phyloP scores from a whole-genome alignment of 306 rosid species.

The Prunus padus region DNA sequence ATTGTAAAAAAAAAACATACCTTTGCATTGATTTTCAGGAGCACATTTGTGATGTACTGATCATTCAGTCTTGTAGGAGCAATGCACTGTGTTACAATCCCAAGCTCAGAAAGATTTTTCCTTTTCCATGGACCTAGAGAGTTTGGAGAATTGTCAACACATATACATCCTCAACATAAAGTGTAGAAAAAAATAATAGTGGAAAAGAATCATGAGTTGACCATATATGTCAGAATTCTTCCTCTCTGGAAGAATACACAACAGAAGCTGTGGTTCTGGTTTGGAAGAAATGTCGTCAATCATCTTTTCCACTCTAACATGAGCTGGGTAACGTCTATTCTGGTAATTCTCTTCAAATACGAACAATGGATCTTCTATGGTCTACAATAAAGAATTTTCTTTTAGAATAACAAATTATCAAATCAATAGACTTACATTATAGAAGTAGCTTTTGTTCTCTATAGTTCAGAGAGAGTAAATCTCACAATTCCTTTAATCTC shows the following conservation, averaged over 20 bases:
- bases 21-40: constrained; percentile 52
- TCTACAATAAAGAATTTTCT: constrained; percentile 19
- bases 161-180: background rate
- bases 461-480: background rate
- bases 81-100: constrained; percentile 46
- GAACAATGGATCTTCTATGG: background rate
- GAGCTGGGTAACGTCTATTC: constrained; percentile 11
- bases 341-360: constrained; percentile 29
- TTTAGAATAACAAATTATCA: constrained; percentile 3
- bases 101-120: constrained; percentile 29
- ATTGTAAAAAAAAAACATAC: constrained; percentile 5
- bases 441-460: background rate
- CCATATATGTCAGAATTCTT: constrained; percentile 54
- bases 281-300: background rate
- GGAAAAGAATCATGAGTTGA: background rate
- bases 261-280: constrained; percentile 11
- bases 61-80: constrained; percentile 40
- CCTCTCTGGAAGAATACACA: constrained; percentile 50
- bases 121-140: constrained; percentile 52
- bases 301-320: constrained; percentile 32
- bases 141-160: background rate
- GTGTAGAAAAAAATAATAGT: background rate
- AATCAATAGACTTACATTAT: background rate
- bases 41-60: constrained; percentile 45
- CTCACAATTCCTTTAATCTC: constrained; percentile 40